Conservation (phyloP, 73 alveolate species). For the Urostyla sp. region DNA sequence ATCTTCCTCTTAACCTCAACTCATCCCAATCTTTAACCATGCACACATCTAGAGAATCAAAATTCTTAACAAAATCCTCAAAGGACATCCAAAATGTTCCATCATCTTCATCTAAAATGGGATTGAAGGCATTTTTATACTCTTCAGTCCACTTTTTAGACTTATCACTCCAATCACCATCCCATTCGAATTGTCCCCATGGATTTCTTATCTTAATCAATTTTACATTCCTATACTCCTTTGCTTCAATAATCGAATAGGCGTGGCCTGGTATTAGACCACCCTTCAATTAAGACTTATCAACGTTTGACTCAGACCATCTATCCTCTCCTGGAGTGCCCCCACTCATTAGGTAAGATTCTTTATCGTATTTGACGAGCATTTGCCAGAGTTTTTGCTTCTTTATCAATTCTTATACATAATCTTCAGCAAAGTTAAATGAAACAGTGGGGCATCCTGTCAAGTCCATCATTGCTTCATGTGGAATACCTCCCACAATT, state of each 20-base stretch:
- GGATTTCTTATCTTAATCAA: constrained; percentile 93
- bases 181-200: constrained; percentile 98
- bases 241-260: constrained; percentile 82
- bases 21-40: constrained; percentile 50
- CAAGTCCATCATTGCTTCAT: constrained; percentile 90
- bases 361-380: constrained; percentile 64
- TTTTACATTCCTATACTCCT: constrained; percentile 76
- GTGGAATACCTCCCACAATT: constrained; percentile 81
- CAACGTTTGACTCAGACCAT: constrained; percentile 68
- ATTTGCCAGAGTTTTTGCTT: constrained; percentile 51
- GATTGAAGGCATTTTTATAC: constrained; percentile 69
- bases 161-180: constrained; percentile 96
- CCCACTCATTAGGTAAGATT: constrained; percentile 79
- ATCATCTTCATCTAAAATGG: constrained; percentile 67
- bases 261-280: constrained; percentile 97
- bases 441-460: constrained; percentile 91
- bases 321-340: constrained; percentile 77
- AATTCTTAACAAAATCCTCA: constrained; percentile 53
- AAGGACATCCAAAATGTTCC: constrained; percentile 76
- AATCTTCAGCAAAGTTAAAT: constrained; percentile 58
- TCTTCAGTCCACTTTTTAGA: constrained; percentile 85
- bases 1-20: constrained; percentile 61
- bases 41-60: constrained; percentile 61
- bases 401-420: constrained; percentile 18
- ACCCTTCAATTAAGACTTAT: constrained; percentile 51